Evolutionary conservation across 2,329 filamentous ascomycete genomes (phyloP), one percentile per base, ranked within the genome.

Genomic region (Sclerotinia nivalis): DNA sequence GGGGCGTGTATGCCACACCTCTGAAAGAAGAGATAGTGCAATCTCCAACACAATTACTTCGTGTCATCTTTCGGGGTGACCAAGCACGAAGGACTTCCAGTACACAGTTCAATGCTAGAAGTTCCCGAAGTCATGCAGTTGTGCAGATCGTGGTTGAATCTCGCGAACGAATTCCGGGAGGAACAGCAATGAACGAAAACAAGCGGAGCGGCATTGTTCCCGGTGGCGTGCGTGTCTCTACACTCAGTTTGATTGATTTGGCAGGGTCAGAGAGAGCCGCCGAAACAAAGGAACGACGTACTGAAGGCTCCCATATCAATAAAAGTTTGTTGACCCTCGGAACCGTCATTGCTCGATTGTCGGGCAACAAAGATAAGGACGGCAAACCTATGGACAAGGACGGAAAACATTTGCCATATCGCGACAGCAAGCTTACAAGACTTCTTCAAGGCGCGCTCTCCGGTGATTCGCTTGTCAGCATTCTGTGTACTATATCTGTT

Each of bases 71-170:
- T 50, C 88, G 95, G 69, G 96, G 96, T 77, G 96, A 99, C 79
- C 89, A 96, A 78, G 93, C 94, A 34, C 88, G 96, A 76, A 87
- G 94, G 76, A 96, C 93, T 1, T 93, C 93, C 70, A 97, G 94
- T 79, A 99, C 96, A 0, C 96, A 99, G 77, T 99, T 96, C 85
- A 99, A 99, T 78, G 88, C 94, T 28, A 89, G 95, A 75, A 98
- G 95, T 83, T 99, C 96, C 62, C 93, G 96, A 82, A 97, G 93
- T 87, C 96, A 99, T 78, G 96, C 96, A 0, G 96, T 99, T 28
- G 96, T 99, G 50, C 96, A 99, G 80, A 99, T 99, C 75, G 95
- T 99, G 2, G 96, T 99, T 18, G 96, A 99, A 80, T 97, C 94
- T 78, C 88, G 96, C 80, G 95, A 97, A 80, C 91, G 96, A 60